Conservation (phyloP, 352 stramenopile genomes). For the Blastocystis sp. region DNA sequence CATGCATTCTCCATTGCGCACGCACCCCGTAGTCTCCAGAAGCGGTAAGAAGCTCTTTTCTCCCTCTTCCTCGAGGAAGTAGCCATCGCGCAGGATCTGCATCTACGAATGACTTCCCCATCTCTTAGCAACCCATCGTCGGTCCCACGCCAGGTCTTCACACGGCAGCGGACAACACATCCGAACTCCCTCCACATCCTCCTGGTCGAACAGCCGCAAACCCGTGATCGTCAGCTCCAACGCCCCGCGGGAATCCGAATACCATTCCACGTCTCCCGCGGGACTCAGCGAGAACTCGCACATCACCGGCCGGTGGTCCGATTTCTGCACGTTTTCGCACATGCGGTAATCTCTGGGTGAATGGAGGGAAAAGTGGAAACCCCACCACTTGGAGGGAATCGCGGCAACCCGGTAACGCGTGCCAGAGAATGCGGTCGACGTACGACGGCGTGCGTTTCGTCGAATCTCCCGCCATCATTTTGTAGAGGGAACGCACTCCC, state of each 20-base stretch:
- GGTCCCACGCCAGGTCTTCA: not conserved
- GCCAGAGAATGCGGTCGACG: not conserved
- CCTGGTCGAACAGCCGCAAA: not conserved
- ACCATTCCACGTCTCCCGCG: not conserved
- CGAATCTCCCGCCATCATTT: not conserved
- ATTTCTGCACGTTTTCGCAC: not conserved
- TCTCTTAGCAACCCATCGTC: not conserved
- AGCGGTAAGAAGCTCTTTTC: no score
- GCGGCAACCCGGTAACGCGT: not conserved
- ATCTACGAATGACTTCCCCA: not conserved
- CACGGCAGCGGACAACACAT: constrained; percentile 15
- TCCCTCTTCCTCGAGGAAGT: not conserved
- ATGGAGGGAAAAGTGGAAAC: not conserved
- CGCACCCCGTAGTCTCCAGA: not conserved
- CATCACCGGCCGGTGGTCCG: not conserved
- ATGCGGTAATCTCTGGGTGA: not conserved
- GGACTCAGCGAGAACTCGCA: not conserved
- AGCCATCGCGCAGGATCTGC: not conserved
- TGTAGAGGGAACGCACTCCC: not conserved
- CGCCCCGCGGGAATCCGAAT: not conserved
- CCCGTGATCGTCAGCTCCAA: not conserved
- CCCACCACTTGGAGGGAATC: not conserved
- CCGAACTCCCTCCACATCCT: not conserved
- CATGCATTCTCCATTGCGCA: not conserved
- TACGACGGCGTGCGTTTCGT: not conserved